Evolutionary conservation across 768 basidiomycete species (phyloP).

Genomic region (Fomitopsis pulvina): DNA sequence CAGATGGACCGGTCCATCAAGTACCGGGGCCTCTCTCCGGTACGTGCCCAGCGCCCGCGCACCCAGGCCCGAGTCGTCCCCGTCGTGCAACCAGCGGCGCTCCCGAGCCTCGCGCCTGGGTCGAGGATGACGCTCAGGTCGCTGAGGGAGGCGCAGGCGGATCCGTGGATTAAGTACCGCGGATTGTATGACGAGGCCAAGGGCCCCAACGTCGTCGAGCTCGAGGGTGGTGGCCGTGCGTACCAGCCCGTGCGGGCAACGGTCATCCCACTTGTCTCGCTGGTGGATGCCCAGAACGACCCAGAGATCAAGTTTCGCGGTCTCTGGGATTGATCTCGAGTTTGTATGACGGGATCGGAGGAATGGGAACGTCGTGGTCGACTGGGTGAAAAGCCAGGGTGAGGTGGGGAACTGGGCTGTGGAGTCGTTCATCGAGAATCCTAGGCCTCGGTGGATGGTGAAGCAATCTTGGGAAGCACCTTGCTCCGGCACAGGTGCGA

Average conservation of each 20-base stretch:
- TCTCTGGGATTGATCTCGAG: not conserved
- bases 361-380: not conserved
- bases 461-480: no score
- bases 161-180: not conserved
- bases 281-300: not conserved
- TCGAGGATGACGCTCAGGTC: not conserved
- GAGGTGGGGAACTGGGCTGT: not conserved
- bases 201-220: not conserved
- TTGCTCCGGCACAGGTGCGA: no score
- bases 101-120: not conserved
- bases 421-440: not conserved
- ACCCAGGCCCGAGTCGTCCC: not conserved
- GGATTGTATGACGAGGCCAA: not conserved
- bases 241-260: not conserved
- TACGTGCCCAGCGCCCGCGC: no score
- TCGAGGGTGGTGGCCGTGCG: not conserved
- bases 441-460: not conserved
- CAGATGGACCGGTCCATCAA: not conserved
- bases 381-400: not conserved
- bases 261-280: not conserved
- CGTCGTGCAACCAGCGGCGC: not conserved
- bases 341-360: not conserved
- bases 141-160: not conserved
- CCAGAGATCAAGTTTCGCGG: not conserved
- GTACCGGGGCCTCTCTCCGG: no score